These are phyloP conservation scores for Erysimum cheiranthoides DNA, from an alignment of 345 rosid species.

Conservation along the genomic window DNA sequence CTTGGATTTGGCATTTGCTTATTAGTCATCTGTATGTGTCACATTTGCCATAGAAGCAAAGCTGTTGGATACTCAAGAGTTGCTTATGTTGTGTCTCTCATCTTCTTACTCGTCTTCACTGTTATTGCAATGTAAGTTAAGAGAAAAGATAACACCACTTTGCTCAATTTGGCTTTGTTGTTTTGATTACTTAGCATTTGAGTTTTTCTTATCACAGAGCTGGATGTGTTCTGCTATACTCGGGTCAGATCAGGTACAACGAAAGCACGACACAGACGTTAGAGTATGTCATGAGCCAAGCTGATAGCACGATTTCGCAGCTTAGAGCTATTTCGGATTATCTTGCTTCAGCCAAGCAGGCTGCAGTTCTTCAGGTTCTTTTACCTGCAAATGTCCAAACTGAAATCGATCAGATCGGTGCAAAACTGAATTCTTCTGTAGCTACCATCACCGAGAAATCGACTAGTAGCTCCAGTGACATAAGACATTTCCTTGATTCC, in stretches of 20 bases:
- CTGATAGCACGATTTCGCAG: conserved; percentile 63
- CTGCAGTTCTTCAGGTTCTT: conserved; percentile 68
- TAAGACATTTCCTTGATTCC: conserved; percentile 67
- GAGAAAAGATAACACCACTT: conserved; percentile 1
- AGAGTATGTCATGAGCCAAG: conserved; percentile 75
- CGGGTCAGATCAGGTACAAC: conserved; percentile 77
- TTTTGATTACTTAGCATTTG: not conserved
- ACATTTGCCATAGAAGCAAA: conserved; percentile 54
- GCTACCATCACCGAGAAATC: conserved; percentile 60
- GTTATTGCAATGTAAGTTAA: conserved; percentile 66
- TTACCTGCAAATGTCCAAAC: conserved; percentile 82
- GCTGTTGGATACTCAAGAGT: conserved; percentile 63
- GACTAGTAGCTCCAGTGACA: conserved; percentile 59
- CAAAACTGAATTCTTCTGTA: conserved; percentile 63
- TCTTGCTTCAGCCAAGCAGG: conserved; percentile 74
- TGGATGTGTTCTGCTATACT: conserved; percentile 79
- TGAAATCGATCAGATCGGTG: conserved; percentile 81
- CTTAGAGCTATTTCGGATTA: conserved; percentile 68
- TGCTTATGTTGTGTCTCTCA: conserved; percentile 73
- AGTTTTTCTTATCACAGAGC: conserved; percentile 53
- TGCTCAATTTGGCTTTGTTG: conserved; percentile 2
- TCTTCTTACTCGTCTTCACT: conserved; percentile 70
- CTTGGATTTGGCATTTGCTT: conserved; percentile 74
- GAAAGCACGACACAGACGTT: conserved; percentile 70
- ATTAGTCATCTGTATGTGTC: conserved; percentile 54